A percentile compares a stretch with the other conserved stretches of the same genome.
These are phyloP conservation scores for Mycena alexandri DNA, from an alignment of 768 basidiomycete species.

Conservation along the genomic window DNA sequence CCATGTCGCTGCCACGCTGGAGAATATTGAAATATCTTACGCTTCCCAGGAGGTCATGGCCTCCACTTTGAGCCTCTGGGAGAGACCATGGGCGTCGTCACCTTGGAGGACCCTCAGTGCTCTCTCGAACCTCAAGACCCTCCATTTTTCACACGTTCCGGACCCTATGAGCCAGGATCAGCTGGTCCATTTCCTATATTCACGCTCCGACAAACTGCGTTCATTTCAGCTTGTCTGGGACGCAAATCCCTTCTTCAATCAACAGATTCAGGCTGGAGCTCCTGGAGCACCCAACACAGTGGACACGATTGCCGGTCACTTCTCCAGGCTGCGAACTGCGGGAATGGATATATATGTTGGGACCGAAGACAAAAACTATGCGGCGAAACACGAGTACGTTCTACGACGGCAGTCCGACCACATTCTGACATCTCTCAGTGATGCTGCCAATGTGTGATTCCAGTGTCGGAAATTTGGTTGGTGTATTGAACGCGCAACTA, in stretches of 20 bases:
- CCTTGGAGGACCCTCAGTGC: neutral
- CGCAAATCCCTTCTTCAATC: neutral
- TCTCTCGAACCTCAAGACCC: neutral
- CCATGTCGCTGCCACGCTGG: neutral
- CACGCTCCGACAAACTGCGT: neutral
- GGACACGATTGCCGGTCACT: neutral
- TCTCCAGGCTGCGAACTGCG: neutral
- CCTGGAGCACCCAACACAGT: neutral
- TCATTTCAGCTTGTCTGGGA: neutral
- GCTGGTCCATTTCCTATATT: neutral
- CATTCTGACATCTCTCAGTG: too few species aligned
- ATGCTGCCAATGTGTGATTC: too few species aligned
- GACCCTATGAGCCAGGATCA: too few species aligned
- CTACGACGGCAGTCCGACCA: too few species aligned
- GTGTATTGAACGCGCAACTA: too few species aligned
- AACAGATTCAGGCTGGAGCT: neutral
- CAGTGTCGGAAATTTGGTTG: too few species aligned
- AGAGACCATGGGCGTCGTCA: too few species aligned
- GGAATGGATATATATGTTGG: neutral
- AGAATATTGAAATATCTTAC: neutral
- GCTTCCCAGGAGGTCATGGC: neutral
- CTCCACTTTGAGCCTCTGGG: neutral
- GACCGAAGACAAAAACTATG: slow-evolving; percentile 5
- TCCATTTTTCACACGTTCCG: neutral
- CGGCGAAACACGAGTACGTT: too few species aligned